Evolutionary conservation across 2,329 filamentous ascomycete genomes (phyloP), one percentile per base, ranked within the genome.

Genomic region (Alternaria novae-zelandiae): DNA sequence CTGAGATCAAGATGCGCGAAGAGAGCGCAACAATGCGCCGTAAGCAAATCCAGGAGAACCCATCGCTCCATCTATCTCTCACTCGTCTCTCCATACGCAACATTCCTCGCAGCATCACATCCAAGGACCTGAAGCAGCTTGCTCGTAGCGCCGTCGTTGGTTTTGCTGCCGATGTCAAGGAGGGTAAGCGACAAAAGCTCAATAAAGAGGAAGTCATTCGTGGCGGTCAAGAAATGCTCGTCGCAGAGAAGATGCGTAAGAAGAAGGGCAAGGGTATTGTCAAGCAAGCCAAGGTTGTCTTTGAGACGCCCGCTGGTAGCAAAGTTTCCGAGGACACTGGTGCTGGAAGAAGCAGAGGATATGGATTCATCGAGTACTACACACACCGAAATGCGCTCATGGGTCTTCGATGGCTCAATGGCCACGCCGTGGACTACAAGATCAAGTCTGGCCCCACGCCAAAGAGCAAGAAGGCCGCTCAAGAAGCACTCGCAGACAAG

Each of bases 331-430:
- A 97, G 81, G 86, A 87, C 46, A 89, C 85, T 54, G 93, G 92
- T 8, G 93, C 89, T 7, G 94, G 94, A 50, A 88, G 92, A 77
- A 96, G 92, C 78, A 88, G 95, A 78, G 96, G 96, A 6, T 99
- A 99, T 78, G 96, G 96, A 12, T 99, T 99, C 83, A 91, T 99
- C 70, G 96, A 99, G 82, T 99, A 97, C 81, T 91, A 90, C 68
- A 96, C 92, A 28, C 96, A 99, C 77, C 91, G 96, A 54, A 95
- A 91, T 85, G 96, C 96, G 13, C 86, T 99, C 43, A 98, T 98
- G 93, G 96, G 93, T 23, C 84, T 99, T 66, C 87, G 96, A 50
- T 98, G 93, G 89, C 86, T 99, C 61, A 99, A 99, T 78, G 94
- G 95, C 2, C 90, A 90, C 68, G 83, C 84, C 9, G 81, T 90